A percentile compares a stretch with the other conserved stretches of the same genome.
Conservation (phyloP, 768 basidiomycete genomes). For the Suillus decipiens region DNA sequence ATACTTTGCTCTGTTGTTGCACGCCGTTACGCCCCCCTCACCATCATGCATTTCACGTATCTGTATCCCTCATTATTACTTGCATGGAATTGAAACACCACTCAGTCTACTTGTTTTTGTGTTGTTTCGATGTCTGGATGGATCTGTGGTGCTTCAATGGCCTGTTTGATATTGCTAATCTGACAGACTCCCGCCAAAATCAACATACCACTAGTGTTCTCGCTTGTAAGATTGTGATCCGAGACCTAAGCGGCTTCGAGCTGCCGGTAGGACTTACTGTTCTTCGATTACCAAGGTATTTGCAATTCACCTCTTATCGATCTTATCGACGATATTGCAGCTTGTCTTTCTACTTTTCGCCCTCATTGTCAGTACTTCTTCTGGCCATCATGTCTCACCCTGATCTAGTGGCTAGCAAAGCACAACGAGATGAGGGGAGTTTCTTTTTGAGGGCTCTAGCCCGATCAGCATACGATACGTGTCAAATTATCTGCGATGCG, state of each 20-base stretch:
- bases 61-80: conserved; percentile 10
- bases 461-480: background rate
- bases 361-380: background rate
- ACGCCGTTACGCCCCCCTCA: conserved; percentile 16
- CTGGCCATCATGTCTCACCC: background rate
- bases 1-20: conserved; percentile 13
- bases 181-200: too few species aligned
- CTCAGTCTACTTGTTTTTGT: background rate
- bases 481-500: background rate
- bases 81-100: conserved; percentile 7
- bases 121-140: background rate
- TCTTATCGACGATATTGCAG: too few species aligned
- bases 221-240: too few species aligned
- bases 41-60: conserved; percentile 11
- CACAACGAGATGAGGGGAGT: background rate
- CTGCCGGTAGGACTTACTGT: too few species aligned
- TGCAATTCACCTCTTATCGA: background rate
- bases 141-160: too few species aligned
- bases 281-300: background rate
- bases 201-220: too few species aligned
- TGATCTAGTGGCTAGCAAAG: background rate
- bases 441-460: background rate
- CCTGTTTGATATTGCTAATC: too few species aligned
- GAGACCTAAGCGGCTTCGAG: too few species aligned
- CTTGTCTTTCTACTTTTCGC: background rate